Percentiles rank a stretch among this genome's conserved stretches.
Conservation (phyloP, 352 stramenopile genomes). For the Phytopythium oedochilum region DNA sequence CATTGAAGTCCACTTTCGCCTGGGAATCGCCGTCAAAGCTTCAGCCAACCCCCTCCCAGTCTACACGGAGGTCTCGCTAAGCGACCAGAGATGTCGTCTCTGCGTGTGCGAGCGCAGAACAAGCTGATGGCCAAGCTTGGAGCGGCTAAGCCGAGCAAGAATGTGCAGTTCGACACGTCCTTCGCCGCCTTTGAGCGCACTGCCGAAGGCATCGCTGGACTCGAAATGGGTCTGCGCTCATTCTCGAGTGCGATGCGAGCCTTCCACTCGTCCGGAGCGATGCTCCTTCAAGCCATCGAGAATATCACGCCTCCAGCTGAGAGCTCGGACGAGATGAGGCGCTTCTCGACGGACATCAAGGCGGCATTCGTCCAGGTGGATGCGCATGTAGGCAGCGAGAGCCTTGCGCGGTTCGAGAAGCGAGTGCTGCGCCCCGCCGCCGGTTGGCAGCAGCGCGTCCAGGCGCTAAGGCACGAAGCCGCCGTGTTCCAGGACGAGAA, state of each 20-base stretch:
- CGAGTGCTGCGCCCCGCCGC: conserved; percentile 49
- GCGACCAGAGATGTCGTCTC: conserved; percentile 52
- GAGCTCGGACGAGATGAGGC: conserved; percentile 47
- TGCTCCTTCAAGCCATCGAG: conserved; percentile 56
- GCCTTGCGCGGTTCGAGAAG: conserved; percentile 45
- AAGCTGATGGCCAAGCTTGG: conserved; percentile 70
- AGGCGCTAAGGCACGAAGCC: conserved; percentile 38
- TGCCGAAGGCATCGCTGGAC: conserved; percentile 28
- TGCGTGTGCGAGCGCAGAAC: conserved; percentile 73
- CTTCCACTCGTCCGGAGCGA: conserved; percentile 51
- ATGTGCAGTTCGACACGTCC: conserved; percentile 67
- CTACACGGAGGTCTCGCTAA: not conserved
- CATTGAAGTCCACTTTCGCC: too few species aligned
- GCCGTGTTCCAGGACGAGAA: conserved; percentile 60
- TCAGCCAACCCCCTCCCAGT: not conserved
- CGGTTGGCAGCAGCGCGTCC: conserved; percentile 51
- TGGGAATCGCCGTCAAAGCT: not conserved
- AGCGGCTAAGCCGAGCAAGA: conserved; percentile 70
- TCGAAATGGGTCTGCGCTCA: conserved; percentile 46
- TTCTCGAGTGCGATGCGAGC: conserved; percentile 56
- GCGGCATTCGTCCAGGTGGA: conserved; percentile 56
- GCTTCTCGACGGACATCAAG: conserved; percentile 54
- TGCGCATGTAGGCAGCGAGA: conserved; percentile 45
- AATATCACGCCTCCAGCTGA: conserved; percentile 25
- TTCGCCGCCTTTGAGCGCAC: conserved; percentile 62